Percentiles rank a stretch among this genome's conserved stretches.
Conservation (phyloP, 495 filamentous ascomycete genomes). For the Oidiodendron maius region DNA sequence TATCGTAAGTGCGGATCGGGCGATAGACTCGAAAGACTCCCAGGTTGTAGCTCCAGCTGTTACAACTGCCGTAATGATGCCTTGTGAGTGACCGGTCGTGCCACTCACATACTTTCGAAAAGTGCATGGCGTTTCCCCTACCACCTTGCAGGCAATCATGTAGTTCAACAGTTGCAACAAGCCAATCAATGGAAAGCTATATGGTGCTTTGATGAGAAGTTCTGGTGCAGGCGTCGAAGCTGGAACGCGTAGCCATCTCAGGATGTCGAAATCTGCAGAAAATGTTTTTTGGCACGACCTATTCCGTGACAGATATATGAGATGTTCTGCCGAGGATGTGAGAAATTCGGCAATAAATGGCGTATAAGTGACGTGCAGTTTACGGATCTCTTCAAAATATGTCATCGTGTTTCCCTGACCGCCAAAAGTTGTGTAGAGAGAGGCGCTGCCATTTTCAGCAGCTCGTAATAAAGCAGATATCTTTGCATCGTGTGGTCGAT, state of each 20-base stretch:
- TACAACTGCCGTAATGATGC: slow-evolving; percentile 83
- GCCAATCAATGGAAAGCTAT: slow-evolving; percentile 94
- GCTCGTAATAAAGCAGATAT: slow-evolving; percentile 81
- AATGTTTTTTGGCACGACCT: slow-evolving; percentile 87
- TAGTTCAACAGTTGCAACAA: slow-evolving; percentile 90
- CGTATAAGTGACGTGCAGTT: slow-evolving; percentile 80
- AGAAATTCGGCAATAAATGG: slow-evolving; percentile 67
- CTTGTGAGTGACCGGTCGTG: slow-evolving; percentile 94
- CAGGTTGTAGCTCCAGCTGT: slow-evolving; percentile 79
- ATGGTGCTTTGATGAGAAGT: slow-evolving; percentile 89
- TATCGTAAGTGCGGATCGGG: slow-evolving; percentile 70
- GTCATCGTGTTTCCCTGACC: slow-evolving; percentile 97
- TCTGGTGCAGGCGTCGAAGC: slow-evolving; percentile 86
- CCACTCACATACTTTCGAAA: slow-evolving; percentile 71
- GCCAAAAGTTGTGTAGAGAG: slow-evolving; percentile 84
- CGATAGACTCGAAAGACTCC: slow-evolving; percentile 73
- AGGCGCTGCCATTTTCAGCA: slow-evolving; percentile 67
- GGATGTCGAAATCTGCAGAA: slow-evolving; percentile 84
- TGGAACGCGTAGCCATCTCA: slow-evolving; percentile 78
- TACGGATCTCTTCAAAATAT: slow-evolving; percentile 90
- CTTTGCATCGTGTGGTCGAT: not conserved
- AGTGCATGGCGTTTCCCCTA: slow-evolving; percentile 77
- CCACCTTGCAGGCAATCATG: slow-evolving; percentile 76
- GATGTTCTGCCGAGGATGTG: slow-evolving; percentile 67
- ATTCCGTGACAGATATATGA: slow-evolving; percentile 55